A percentile compares a stretch with the other conserved stretches of the same genome.
Conservation (phyloP, 2,329 filamentous ascomycete species). For the Sarocladium kiliense region DNA sequence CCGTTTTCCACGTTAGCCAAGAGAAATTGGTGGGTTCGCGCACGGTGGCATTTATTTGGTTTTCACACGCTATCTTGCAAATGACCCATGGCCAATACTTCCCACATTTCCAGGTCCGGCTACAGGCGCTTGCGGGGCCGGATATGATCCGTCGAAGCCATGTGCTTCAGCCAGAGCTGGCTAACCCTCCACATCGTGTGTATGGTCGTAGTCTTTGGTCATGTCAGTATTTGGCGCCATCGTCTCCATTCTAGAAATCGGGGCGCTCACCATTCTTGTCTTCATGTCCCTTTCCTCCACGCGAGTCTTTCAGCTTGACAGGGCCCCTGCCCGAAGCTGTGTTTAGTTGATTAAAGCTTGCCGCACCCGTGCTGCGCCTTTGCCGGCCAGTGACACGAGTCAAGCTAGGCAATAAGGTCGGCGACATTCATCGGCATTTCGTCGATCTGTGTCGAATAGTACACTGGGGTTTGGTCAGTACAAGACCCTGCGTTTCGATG, state of each 20-base stretch:
- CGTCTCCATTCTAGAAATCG: neutral
- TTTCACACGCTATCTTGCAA: constrained; percentile 5
- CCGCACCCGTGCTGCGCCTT: neutral
- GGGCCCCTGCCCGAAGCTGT: constrained; percentile 12
- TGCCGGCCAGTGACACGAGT: neutral
- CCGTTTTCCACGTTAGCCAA: neutral
- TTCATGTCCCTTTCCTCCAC: constrained; percentile 25
- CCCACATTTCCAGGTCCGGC: neutral
- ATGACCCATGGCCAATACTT: constrained; percentile 8
- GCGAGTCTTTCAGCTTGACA: neutral
- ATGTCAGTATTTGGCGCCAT: neutral
- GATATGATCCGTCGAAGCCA: neutral
- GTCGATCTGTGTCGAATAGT: constrained; percentile 95
- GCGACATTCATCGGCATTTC: constrained; percentile 98
- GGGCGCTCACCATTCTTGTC: neutral
- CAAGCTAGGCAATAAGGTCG: constrained; percentile 44
- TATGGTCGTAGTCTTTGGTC: neutral
- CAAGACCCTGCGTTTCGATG: neutral
- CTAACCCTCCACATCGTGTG: neutral
- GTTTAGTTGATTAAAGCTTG: constrained; percentile 9
- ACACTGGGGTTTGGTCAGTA: constrained; percentile 54
- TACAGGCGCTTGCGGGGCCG: neutral
- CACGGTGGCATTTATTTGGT: constrained; percentile 1
- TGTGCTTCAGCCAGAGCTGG: neutral
- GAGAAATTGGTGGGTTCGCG: neutral